Percentiles rank a stretch among this genome's conserved stretches.
These are phyloP conservation scores for Talaromyces piceae DNA, from an alignment of 2,329 filamentous ascomycete genomes.

Conservation along the genomic window DNA sequence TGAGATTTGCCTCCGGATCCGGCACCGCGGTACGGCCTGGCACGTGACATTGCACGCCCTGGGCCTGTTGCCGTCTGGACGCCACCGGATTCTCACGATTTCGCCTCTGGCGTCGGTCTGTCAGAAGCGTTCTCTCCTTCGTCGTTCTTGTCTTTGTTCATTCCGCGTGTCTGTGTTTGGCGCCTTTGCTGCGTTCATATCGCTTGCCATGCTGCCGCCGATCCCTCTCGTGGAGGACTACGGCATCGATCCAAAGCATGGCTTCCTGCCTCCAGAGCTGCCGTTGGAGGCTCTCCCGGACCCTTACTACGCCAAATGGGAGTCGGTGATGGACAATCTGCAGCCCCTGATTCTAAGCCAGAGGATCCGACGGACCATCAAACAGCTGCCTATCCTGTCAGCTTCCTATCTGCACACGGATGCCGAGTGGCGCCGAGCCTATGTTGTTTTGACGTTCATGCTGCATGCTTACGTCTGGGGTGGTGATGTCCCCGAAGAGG, in stretches of 20 bases:
- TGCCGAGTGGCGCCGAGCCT: constrained; percentile 85
- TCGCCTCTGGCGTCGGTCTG: neutral
- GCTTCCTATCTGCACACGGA: constrained; percentile 74
- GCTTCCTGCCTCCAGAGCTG: constrained; percentile 77
- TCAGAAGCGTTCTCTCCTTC: neutral
- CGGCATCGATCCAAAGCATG: constrained; percentile 57
- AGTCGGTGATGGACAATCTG: constrained; percentile 74
- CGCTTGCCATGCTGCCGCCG: constrained; percentile 36
- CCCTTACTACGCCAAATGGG: constrained; percentile 92
- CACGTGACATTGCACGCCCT: constrained; percentile 9
- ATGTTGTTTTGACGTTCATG: constrained; percentile 69
- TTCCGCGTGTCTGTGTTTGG: too few species aligned
- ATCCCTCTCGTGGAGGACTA: constrained; percentile 60
- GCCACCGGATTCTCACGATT: neutral
- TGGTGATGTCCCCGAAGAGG: constrained; percentile 65
- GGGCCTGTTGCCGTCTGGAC: constrained; percentile 5
- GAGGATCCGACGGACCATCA: constrained; percentile 70
- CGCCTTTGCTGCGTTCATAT: neutral
- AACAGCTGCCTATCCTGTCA: constrained; percentile 74
- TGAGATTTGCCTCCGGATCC: constrained; percentile 6
- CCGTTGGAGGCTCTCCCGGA: constrained; percentile 77
- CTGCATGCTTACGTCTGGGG: constrained; percentile 89
- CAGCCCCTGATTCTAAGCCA: constrained; percentile 81
- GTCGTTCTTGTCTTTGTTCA: neutral
- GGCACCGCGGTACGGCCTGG: neutral